Base-by-base conservation (phyloP, 345 rosid species). In the Eucalyptus tenuipes region DNA sequence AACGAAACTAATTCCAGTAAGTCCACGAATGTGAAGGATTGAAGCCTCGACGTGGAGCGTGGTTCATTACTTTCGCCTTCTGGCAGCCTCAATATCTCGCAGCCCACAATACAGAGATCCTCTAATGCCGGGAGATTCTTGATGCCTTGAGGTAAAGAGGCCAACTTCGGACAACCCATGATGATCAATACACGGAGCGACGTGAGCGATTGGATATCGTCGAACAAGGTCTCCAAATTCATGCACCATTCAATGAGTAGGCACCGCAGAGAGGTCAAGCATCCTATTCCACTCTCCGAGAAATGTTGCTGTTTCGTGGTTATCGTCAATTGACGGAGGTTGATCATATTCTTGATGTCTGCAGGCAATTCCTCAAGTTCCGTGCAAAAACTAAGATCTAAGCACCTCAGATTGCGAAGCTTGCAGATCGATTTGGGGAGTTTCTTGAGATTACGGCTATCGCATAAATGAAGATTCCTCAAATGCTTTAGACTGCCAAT, bases 401-500 rank as follows among this genome's bases (percentile, higher is more conserved):
- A 85, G 52, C 5, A 57, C 86, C 87, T 90, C 90, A 90, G 86
- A 47, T n/a, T 88, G 14, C 52, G 90, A 24, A 92, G 88, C 53
- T 89, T 86, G 64, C 55, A 90, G 20, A 92, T 71, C 17, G 89
- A 91, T 16, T 48, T 87, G 7, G 90, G 90, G 22, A 91, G 87
- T 52, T 52, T 55, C 82, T 44, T 88, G 64, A 89, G 87, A 8
- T 17, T 59, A 4, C 1, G 3, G 85, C 64, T 68, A 0, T 5
- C 1, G 11, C 18, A n/a, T 33, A 91, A n/a, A 48, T 45, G 71
- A 16, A 92, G 89, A 88, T 49, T 88, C 81, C 91, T 91, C 86
- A 90, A n/a, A 61, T 89, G 91, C 91, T 89, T 90, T 86, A 89
- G 22, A 18, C 33, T 52, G 14, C 91, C 91, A 22, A 88, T 48